Evolutionary conservation across 2,329 filamentous ascomycete genomes (phyloP).

Genomic region (Epichloe gansuensis): DNA sequence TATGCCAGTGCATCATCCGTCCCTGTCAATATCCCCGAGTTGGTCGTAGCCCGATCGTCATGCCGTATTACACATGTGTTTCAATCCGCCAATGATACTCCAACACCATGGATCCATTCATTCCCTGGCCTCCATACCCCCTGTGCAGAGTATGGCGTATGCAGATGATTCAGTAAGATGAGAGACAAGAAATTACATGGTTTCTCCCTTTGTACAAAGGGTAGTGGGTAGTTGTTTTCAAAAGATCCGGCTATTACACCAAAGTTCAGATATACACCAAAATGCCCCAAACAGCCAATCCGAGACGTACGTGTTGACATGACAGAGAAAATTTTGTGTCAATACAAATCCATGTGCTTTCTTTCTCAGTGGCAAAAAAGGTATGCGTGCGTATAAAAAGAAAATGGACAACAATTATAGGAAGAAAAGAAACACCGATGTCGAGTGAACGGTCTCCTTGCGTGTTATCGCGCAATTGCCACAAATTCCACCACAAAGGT

Average conservation of each 20-base stretch:
- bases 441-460: constrained; percentile 1
- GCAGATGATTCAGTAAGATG: background rate
- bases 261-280: background rate
- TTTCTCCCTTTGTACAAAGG: background rate
- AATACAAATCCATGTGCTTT: background rate
- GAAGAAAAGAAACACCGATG: background rate
- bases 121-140: background rate
- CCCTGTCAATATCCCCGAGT: background rate
- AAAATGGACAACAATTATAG: background rate
- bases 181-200: background rate
- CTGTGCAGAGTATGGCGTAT: background rate
- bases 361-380: background rate
- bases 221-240: background rate
- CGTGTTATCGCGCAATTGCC: constrained; percentile 1
- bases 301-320: background rate
- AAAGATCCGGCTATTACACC: background rate
- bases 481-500: background rate
- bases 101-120: background rate
- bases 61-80: background rate
- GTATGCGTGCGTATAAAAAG: background rate
- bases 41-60: background rate
- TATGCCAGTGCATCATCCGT: background rate
- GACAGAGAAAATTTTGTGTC: background rate
- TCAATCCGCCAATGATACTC: background rate
- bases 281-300: background rate